These are phyloP conservation scores for Croton setiger DNA, from an alignment of 441 rosid genomes.

Conservation along the genomic window DNA sequence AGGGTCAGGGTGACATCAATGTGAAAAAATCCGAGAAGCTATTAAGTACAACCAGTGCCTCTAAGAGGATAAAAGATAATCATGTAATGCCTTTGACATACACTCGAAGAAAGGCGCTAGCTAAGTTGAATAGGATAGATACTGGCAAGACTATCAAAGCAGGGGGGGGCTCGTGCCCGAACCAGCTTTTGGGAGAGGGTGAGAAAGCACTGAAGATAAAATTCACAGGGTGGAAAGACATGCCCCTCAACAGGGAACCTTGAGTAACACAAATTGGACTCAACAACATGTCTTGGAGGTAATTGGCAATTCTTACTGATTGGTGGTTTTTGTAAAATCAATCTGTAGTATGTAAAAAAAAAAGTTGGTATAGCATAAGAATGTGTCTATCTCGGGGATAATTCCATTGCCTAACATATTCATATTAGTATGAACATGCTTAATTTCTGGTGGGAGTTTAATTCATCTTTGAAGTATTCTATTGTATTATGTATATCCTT, in stretches of 20 bases:
- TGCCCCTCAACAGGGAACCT: slow-evolving; percentile 24
- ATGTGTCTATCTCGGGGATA: slow-evolving; percentile 6
- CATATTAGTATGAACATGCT: not conserved
- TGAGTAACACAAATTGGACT: slow-evolving; percentile 9
- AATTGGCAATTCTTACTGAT: slow-evolving; percentile 17
- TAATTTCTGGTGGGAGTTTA: not conserved
- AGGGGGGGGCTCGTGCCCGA: slow-evolving; percentile 27
- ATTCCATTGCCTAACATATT: not conserved
- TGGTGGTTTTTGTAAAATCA: slow-evolving; percentile 11
- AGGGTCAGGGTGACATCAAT: slow-evolving; percentile 24
- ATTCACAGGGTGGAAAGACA: slow-evolving; percentile 27
- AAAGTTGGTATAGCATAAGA: slow-evolving; percentile 20
- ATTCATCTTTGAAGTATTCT: too few relatives aligned
- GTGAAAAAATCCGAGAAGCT: slow-evolving; percentile 25
- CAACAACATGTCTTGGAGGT: not conserved
- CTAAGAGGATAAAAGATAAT: slow-evolving; percentile 32
- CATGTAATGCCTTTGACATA: slow-evolving; percentile 45
- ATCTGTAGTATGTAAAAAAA: slow-evolving; percentile 24
- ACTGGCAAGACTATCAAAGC: slow-evolving; percentile 24
- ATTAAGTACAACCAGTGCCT: slow-evolving; percentile 24
- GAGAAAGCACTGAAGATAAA: slow-evolving; percentile 28
- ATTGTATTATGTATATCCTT: too few relatives aligned
- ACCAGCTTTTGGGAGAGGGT: slow-evolving; percentile 23
- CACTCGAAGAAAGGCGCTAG: slow-evolving; percentile 51
- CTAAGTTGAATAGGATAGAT: slow-evolving; percentile 32